Percentiles rank a stretch among this genome's conserved stretches.
phyloP scores from a whole-genome alignment of 805 yeast genomes.

The Jamesozyma spencerorum region DNA sequence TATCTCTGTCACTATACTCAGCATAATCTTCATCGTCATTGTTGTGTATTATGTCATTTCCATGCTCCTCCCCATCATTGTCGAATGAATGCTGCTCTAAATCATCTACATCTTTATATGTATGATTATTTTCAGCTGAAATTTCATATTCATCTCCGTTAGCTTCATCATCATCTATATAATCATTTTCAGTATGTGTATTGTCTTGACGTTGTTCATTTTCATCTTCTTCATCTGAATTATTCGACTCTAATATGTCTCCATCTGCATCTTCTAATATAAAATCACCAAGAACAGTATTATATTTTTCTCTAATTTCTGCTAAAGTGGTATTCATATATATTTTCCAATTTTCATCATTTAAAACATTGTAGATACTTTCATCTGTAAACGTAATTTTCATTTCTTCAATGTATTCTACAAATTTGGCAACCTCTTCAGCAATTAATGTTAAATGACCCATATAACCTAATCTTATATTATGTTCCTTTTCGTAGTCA shows the following conservation, averaged over 20 bases:
- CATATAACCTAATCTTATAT: constrained; percentile 83
- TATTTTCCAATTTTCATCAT: constrained; percentile 50
- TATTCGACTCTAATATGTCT: constrained; percentile 8
- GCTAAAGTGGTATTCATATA: constrained; percentile 76
- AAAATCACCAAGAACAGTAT: constrained; percentile 78
- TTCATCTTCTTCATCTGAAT: constrained; percentile 48
- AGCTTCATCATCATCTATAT: constrained; percentile 17
- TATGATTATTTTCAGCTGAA: neutral
- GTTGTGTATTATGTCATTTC: constrained; percentile 9
- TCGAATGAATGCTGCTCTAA: constrained; percentile 6
- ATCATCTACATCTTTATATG: constrained; percentile 53
- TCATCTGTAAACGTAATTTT: constrained; percentile 21
- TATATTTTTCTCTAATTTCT: constrained; percentile 88
- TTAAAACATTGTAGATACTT: constrained; percentile 19
- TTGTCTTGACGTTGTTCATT: constrained; percentile 43
- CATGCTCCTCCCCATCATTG: neutral
- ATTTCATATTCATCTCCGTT: constrained; percentile 22
- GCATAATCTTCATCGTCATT: constrained; percentile 28
- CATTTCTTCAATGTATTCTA: constrained; percentile 36
- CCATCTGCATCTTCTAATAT: constrained; percentile 31
- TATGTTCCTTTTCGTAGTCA: constrained; percentile 49
- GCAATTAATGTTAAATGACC: constrained; percentile 90
- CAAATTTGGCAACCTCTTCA: constrained; percentile 90
- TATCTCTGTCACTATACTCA: constrained; percentile 25
- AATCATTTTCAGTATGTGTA: constrained; percentile 57